Base-by-base conservation (phyloP, 1,139 yeast species). In the Candida tropicalis region DNA sequence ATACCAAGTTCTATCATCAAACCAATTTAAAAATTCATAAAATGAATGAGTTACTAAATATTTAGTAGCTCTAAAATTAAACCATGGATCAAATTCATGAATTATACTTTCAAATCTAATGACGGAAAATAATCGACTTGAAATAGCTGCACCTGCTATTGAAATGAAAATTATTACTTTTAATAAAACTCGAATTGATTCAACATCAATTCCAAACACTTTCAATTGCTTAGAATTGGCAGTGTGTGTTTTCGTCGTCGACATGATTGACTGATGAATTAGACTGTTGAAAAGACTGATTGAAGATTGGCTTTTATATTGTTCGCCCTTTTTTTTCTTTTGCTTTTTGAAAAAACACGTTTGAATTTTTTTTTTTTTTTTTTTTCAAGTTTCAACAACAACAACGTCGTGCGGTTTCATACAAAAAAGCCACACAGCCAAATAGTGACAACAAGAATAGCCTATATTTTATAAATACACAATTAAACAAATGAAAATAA, bases 51-150 rank as follows among this genome's bases (percentile, higher is more conserved):
- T 72, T 15, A 89, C 96, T 53, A 93, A 77, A 65, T 90, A 89
- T 63, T 87, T 87, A 20, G 99, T 87, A 38, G 99, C 99, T 55
- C 99, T 74, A 71, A 81, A 93, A 66, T 93, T 93, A 76, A 95
- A 95, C 99, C 99, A 93, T 28, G 99, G 98, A 68, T 95, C 99
- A 62, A 93, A 93, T 67, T 95, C 99, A 70, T 95, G 99, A 66
- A 95, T 95, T 59, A 95, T 95, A 47, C 95, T 83, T 69, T 95
- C 99, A 62, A 90, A 95, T 54, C 95, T 75, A 46, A 87, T 82
- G 45, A 86, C 93, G 4, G 93, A 77, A 52, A 79, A 80, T 62
- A 93, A 75, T 59, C 99, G 81, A 46, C 96, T 85, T 38, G 96
- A 83, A 45, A 93, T 77, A 32, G 98, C 96, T 3, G 98, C 98